Evolutionary conservation across 768 basidiomycete species (phyloP).

Genomic region (Boletus coccyginus): DNA sequence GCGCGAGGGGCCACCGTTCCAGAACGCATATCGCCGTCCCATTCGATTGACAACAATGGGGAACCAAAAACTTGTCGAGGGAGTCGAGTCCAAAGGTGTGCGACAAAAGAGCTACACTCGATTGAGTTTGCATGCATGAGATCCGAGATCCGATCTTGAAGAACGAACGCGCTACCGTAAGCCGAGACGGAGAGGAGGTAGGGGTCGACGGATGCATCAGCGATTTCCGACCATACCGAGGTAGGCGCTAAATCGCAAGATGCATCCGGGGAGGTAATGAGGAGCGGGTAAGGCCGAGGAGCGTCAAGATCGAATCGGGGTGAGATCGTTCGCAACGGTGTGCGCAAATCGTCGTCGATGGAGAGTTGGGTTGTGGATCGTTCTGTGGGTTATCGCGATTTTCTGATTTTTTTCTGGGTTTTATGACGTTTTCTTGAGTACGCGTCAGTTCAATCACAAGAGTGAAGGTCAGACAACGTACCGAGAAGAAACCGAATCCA

Average conservation of each 20-base stretch:
- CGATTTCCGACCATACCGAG: constrained; percentile 7
- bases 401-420: constrained; percentile 1
- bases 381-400: constrained; percentile 1
- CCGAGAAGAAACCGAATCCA: background rate
- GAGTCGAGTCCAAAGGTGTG: background rate
- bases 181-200: background rate
- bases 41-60: background rate
- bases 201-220: constrained; percentile 5
- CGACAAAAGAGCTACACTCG: background rate
- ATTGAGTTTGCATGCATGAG: background rate
- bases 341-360: background rate
- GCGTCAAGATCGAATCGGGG: background rate
- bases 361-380: background rate
- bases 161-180: background rate
- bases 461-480: background rate
- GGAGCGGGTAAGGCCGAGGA: background rate
- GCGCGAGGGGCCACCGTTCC: background rate
- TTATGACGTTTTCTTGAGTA: background rate
- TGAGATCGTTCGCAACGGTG: background rate
- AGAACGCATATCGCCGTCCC: background rate
- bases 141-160: background rate
- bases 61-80: background rate
- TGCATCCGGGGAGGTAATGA: background rate
- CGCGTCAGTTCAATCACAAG: background rate
- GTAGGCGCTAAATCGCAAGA: constrained; percentile 4